Evolutionary conservation across 2,329 filamentous ascomycete genomes (phyloP), one percentile per base, ranked within the genome.

Genomic region (Calonectria pteridis): DNA sequence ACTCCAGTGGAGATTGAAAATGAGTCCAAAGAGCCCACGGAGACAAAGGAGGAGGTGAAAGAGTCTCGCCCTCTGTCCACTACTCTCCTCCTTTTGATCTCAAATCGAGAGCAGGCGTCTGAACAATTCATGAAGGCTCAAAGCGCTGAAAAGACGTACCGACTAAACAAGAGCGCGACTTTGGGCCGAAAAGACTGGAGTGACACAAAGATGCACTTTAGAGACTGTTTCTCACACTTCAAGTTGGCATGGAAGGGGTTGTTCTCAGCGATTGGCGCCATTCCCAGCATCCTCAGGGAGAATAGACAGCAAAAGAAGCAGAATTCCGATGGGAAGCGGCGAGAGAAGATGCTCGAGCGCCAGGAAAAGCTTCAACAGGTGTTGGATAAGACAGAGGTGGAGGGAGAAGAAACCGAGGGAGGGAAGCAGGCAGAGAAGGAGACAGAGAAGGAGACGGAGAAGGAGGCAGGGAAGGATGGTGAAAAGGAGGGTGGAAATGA

Each of bases 71-170:
- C 86, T 6, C 84, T 84, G 68, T 87, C 86, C 13, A 85, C 86
- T 0, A 84, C 84, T 65, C 88, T 86, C 16, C 84, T 87, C 75
- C 79, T 86, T 46, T 84, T 88, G 50, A 81, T 82, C 50, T 83
- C 82, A 67, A 84, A 82, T 67, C 83, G 84, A 35, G 84, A 81
- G 43, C 78, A 82, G 46, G 85, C 86, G 33, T 84, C 84, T 14
- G 79, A 84, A 66, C 81, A 84, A 50, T 83, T 83, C 69, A 76
- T 82, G 53, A 82, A 83, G 59, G 86, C 86, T 7, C 81, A 84
- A 72, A 81, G 82, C 26, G 85, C 86, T 58, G 86, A 88, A 81
- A 81, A 81, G 43, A 78, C 82, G 33, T 88, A 87, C 82, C 81
- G 81, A 49, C 80, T 84, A 33, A 83, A 81, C 71, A 87, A 87